Evolutionary conservation across 2,329 filamentous ascomycete species (phyloP).

Genomic region (Colletotrichum horii): DNA sequence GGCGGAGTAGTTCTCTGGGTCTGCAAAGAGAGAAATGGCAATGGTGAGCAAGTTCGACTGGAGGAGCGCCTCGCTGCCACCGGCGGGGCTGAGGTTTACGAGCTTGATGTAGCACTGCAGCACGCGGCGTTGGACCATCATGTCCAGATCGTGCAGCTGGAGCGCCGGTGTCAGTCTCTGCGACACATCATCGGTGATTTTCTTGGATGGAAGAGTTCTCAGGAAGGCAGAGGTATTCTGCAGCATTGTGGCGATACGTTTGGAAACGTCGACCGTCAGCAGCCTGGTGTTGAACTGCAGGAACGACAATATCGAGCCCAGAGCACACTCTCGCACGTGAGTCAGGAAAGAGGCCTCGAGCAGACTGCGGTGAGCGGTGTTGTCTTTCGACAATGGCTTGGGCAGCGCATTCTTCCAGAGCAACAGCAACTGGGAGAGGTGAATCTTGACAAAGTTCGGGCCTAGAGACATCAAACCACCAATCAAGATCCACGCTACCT

Average conservation of each 20-base stretch:
- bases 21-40: conserved; percentile 89
- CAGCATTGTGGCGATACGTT: conserved; percentile 90
- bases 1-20: conserved; percentile 86
- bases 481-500: conserved; percentile 97
- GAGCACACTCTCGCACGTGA: conserved; percentile 91
- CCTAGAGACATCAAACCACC: conserved; percentile 96
- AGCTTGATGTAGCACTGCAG: conserved; percentile 94
- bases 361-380: conserved; percentile 80
- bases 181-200: conserved; percentile 83
- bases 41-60: conserved; percentile 92
- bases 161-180: conserved; percentile 85
- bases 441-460: conserved; percentile 98
- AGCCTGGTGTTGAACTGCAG: conserved; percentile 91
- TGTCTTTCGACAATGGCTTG: conserved; percentile 92
- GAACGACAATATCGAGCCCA: conserved; percentile 91
- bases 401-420: conserved; percentile 98
- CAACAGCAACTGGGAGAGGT: conserved; percentile 89
- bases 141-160: conserved; percentile 86
- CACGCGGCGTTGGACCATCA: conserved; percentile 92
- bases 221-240: conserved; percentile 93
- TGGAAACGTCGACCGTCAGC: conserved; percentile 91
- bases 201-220: conserved; percentile 82
- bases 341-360: conserved; percentile 92
- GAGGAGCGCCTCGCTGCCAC: conserved; percentile 82
- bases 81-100: conserved; percentile 84